Conservation (phyloP, 2,329 filamentous ascomycete species). For the Aspergillus pseudonomiae region DNA sequence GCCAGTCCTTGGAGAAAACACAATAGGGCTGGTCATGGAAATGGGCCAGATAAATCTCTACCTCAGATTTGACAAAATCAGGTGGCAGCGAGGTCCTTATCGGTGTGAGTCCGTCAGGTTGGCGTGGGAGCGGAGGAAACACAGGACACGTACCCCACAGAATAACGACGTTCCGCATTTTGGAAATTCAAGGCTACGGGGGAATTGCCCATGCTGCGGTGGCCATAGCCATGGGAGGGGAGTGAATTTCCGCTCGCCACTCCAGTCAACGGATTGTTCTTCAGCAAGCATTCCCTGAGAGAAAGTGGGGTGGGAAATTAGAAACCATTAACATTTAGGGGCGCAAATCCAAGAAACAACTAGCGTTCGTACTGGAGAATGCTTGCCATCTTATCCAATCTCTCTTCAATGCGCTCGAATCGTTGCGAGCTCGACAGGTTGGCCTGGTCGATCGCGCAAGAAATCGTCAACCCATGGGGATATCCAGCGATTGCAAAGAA, state of each 20-base stretch:
- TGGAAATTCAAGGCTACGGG: not conserved
- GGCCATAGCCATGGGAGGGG: not conserved
- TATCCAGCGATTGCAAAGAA: too few species aligned
- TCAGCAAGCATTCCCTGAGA: conserved; percentile 18
- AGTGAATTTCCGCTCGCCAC: not conserved
- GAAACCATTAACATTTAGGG: too few species aligned
- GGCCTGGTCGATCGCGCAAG: not conserved
- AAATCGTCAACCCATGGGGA: not conserved
- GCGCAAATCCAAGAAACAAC: not conserved
- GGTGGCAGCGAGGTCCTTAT: conserved; percentile 1
- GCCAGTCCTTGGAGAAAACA: conserved; percentile 24
- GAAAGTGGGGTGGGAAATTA: not conserved
- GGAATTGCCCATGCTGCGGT: not conserved
- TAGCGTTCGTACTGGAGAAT: conserved; percentile 22
- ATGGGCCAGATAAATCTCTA: conserved; percentile 24
- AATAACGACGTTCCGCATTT: not conserved
- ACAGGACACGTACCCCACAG: not conserved
- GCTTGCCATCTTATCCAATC: conserved; percentile 23
- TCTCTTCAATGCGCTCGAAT: conserved; percentile 26
- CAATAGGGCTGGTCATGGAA: conserved; percentile 33
- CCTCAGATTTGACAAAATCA: conserved; percentile 21
- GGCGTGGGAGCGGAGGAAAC: not conserved
- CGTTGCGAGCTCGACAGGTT: conserved; percentile 15
- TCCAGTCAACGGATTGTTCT: not conserved
- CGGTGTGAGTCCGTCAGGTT: not conserved